phyloP scores from a whole-genome alignment of 2,329 filamentous ascomycete genomes.

The Stemphylium beticola region DNA sequence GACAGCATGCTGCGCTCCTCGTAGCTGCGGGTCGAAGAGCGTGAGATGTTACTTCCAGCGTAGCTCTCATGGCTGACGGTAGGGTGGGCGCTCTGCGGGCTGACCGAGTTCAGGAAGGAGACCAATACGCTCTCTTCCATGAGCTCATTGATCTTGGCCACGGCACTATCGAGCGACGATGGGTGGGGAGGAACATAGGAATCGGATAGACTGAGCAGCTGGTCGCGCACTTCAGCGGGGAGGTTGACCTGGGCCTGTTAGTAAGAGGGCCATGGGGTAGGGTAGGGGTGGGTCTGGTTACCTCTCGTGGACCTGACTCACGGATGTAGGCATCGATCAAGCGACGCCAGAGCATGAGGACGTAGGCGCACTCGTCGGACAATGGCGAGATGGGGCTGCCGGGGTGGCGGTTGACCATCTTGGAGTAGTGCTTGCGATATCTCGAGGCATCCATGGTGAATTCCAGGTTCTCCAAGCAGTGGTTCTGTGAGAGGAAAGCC shows the following conservation, averaged over 20 bases:
- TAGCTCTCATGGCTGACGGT: conserved; percentile 52
- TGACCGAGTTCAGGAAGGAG: conserved; percentile 80
- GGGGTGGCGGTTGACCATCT: conserved; percentile 61
- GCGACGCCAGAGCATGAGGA: conserved; percentile 84
- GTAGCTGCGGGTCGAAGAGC: conserved; percentile 50
- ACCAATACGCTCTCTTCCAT: conserved; percentile 98
- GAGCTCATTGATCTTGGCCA: conserved; percentile 87
- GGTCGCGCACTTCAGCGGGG: conserved; percentile 82
- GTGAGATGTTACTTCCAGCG: conserved; percentile 47
- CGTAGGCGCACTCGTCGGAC: conserved; percentile 67
- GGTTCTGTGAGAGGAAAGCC: conserved; percentile 95
- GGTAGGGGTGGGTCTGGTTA: conserved; percentile 15
- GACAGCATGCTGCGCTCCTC: conserved; percentile 47
- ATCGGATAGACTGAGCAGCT: conserved; percentile 69
- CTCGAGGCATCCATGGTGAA: conserved; percentile 94
- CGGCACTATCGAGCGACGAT: conserved; percentile 77
- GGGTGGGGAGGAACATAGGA: conserved; percentile 72
- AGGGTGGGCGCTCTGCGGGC: conserved; percentile 55
- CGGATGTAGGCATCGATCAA: conserved; percentile 86
- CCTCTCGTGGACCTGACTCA: conserved; percentile 47
- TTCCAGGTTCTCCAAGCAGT: conserved; percentile 94
- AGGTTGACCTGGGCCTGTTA: conserved; percentile 66
- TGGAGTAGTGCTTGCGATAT: conserved; percentile 73
- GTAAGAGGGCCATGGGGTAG: conserved; percentile 5
- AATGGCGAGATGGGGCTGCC: conserved; percentile 58